phyloP scores from a whole-genome alignment of 176 grass and related monocot genomes.

The Saccharum officinarum region DNA sequence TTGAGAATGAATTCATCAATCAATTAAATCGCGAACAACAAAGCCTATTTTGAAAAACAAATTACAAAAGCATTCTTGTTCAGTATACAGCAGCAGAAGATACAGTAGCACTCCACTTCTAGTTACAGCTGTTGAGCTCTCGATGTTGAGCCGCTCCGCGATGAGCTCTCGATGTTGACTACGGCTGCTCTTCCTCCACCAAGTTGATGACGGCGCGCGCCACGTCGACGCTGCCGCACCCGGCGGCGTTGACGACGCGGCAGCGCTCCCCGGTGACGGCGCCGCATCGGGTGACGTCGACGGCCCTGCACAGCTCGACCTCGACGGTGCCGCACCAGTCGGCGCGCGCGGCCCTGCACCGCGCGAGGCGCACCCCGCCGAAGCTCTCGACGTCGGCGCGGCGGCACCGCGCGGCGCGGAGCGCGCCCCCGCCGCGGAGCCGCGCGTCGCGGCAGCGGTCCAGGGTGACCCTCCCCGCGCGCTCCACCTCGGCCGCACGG shows the following conservation, averaged over 20 bases:
- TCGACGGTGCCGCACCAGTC: slow-evolving; percentile 62
- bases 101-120: background rate
- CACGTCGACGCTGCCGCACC: slow-evolving; percentile 49
- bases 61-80: background rate
- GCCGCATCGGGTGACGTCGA: slow-evolving; percentile 50
- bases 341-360: slow-evolving; percentile 39
- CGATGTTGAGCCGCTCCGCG: background rate
- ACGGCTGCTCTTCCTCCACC: slow-evolving; percentile 21
- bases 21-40: background rate
- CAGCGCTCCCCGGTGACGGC: slow-evolving; percentile 49
- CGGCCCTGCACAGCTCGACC: slow-evolving; percentile 47
- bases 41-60: background rate
- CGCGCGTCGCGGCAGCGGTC: slow-evolving; percentile 51
- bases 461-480: slow-evolving; percentile 33
- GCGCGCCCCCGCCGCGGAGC: slow-evolving; percentile 36
- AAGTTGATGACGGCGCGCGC: slow-evolving; percentile 42
- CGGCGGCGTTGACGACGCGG: slow-evolving; percentile 39
- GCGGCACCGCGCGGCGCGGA: slow-evolving; percentile 39
- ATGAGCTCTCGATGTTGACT: background rate
- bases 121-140: background rate
- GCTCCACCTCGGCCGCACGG: slow-evolving; percentile 48
- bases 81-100: background rate
- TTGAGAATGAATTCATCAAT: background rate
- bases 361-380: slow-evolving; percentile 42
- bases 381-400: slow-evolving; percentile 60